Base-by-base conservation (phyloP, 2,329 filamentous ascomycete species). In the Teratosphaeria gauchensis region DNA sequence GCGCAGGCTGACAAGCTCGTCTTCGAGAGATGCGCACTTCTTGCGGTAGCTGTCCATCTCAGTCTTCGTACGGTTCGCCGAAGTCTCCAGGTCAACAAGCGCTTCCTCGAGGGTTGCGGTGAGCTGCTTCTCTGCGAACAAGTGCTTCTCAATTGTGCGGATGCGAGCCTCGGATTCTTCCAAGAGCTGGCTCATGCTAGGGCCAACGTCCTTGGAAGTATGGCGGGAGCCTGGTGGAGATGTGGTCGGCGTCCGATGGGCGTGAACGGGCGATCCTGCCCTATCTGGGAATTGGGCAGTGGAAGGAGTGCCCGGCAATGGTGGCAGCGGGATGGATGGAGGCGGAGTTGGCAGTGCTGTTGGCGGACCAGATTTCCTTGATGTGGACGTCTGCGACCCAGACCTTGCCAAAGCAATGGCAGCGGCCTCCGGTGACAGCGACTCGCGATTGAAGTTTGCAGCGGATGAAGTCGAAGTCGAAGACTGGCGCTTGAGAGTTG, bases 91-190 rank as follows among this genome's bases (percentile, higher is more conserved):
- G 68, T 99, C 94, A 1, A 90, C 92, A 32, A 99, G 84, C 6
- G 94, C 94, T 75, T 97, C 92, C 74, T 99, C 94, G 46, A 99
- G 82, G 1, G 92, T 97, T 54, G 90, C 87, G 0, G 92, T 99
- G 60, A 99, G 85, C 73, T 97, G 92, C 72, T 95, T 95, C 79
- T 99, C 94, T 3, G 94, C 94, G 64, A 89, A 88, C 28, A 99
- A 82, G 71, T 97, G 91, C 78, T 96, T 97, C 79, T 99, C 92
- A 63, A 99, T 95, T 6, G 90, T 95, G 61, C 89, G 87, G 71
- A 99, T 95, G 63, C 92, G 91, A 51, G 90, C 89, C 72, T 99
- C 94, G 73, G 96, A 92, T 67, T 99, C 94, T 69, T 97, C 92
- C 61, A 92, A 84, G 64, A 95, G 82, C 68, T 96, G 92, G 55